Evolutionary conservation across 768 basidiomycete species (phyloP).

Genomic region (Suillus occidentalis): DNA sequence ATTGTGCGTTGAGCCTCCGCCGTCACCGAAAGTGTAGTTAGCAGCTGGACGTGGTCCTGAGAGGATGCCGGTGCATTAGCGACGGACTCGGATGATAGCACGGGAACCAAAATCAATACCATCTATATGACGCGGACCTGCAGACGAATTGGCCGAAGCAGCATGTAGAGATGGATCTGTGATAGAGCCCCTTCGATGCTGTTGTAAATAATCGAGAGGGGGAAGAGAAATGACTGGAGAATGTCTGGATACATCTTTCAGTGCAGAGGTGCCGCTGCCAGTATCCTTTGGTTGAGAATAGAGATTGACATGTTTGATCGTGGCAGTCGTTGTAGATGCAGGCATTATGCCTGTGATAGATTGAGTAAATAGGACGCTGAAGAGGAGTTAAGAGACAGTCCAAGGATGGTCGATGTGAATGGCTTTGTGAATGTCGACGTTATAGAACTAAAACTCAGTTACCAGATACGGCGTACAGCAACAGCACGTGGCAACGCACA

Average conservation of each 20-base stretch:
- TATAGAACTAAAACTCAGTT: constrained; percentile 25
- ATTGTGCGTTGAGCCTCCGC: constrained; percentile 32
- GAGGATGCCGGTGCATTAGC: constrained; percentile 35
- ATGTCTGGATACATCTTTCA: constrained; percentile 38
- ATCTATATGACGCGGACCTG: constrained; percentile 20
- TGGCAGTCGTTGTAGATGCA: constrained; percentile 12
- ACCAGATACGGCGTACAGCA: constrained; percentile 26
- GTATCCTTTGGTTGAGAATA: constrained; percentile 10
- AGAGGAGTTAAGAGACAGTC: constrained; percentile 6
- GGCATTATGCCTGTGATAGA: constrained; percentile 16
- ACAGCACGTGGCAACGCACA: constrained; percentile 30
- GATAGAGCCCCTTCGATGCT: constrained; percentile 79
- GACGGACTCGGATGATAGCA: constrained; percentile 14
- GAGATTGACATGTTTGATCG: constrained; percentile 10
- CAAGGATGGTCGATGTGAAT: constrained; percentile 14
- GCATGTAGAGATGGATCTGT: constrained; percentile 82
- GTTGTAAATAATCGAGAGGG: constrained; percentile 77
- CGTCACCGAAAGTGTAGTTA: constrained; percentile 70
- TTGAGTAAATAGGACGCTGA: constrained; percentile 4
- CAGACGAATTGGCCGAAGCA: constrained; percentile 34
- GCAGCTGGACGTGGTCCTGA: constrained; percentile 58
- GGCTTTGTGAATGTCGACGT: constrained; percentile 28
- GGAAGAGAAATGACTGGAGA: constrained; percentile 63
- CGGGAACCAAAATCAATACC: constrained; percentile 18
- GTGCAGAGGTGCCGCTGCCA: constrained; percentile 26